phyloP scores from a whole-genome alignment of 495 filamentous ascomycete genomes.

The Penicillium bovifimosum region DNA sequence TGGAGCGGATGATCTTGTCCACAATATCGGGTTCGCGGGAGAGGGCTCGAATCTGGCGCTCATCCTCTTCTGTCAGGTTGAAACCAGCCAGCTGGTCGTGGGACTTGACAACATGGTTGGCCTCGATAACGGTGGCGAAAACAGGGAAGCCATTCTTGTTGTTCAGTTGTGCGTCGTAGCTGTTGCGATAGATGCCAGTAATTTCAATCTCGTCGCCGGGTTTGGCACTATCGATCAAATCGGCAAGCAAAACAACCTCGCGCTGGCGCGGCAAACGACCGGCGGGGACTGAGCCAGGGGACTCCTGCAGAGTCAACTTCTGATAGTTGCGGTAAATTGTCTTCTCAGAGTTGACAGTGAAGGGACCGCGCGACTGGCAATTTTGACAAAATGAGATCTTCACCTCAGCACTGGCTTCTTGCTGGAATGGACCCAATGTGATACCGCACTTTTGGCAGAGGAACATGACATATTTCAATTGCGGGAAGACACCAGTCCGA shows the following conservation, averaged over 20 bases:
- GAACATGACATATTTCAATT: conserved; percentile 97
- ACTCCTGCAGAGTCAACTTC: conserved; percentile 95
- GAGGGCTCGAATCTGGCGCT: conserved; percentile 82
- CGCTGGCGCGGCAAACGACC: conserved; percentile 92
- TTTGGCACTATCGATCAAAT: conserved; percentile 94
- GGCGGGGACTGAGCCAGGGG: conserved; percentile 93
- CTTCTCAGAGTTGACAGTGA: conserved; percentile 94
- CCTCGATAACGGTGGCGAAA: conserved; percentile 95
- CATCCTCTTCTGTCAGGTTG: conserved; percentile 91
- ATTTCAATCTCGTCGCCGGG: conserved; percentile 97
- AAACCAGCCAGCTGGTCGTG: conserved; percentile 98
- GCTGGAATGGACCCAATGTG: conserved; percentile 92
- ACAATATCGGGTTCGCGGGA: conserved; percentile 86
- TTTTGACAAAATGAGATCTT: conserved; percentile 96
- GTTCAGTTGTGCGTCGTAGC: conserved; percentile 95
- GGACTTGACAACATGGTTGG: conserved; percentile 93
- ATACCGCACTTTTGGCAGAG: conserved; percentile 90
- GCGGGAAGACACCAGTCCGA: conserved; percentile 95
- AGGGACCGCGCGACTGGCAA: conserved; percentile 93
- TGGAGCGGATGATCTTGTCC: conserved; percentile 89
- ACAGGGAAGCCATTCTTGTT: conserved; percentile 99
- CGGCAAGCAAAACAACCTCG: conserved; percentile 94
- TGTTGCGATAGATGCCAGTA: conserved; percentile 96
- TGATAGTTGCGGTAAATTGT: conserved; percentile 99
- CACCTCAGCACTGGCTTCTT: conserved; percentile 93